Evolutionary conservation across 768 basidiomycete species (phyloP), one percentile per base, ranked within the genome.

Genomic region (Tricholoma saponaceum): DNA sequence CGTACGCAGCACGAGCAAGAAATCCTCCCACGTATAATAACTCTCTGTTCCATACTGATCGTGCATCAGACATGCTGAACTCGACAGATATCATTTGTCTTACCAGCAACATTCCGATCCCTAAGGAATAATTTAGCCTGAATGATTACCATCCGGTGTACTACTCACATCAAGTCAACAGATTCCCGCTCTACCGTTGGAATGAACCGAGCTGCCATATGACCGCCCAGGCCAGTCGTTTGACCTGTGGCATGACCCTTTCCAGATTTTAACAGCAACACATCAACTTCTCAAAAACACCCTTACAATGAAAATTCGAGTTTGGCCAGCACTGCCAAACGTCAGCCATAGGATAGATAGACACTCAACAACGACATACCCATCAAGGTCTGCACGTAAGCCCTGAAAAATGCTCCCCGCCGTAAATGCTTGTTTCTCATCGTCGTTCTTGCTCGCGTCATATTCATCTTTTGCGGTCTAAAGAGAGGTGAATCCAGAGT

Each of bases 181-280:
- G 89, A 90, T 73, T 98, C 96, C 60, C 96, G 83, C 70, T 98
- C 96, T 7, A 98, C 95, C 0, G 95, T 98, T 9, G 94, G 92
- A 56, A 98, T 95, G 67, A 97, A 97, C 2, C 95, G 79, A 8
- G 90, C 87, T 0, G 92, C 74, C 72, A 82, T 80, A 63, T 81
- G 81, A 2, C 81, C 81, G 16, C 78, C 82, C 28, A 86, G 73
- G 39, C 96, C 95, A 1, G 95, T 96, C 9, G 94, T 96, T 72
- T 98, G 96, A 4, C 81, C 87, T 3, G 94, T 97, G 14, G 92
- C 84, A 69, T 95, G 93, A 13, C 93, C 92, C 90, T 92, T 52
- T 16, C 41, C 12, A 63, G 39, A 58, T 52, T n/a, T 49, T 22
- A 56, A 32, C 51, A 30, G 26, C 55, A 8, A 49, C 16, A 37